Evolutionary conservation across 2,329 filamentous ascomycete genomes (phyloP), one percentile per base, ranked within the genome.

Genomic region (Scolecobasidium constrictum): DNA sequence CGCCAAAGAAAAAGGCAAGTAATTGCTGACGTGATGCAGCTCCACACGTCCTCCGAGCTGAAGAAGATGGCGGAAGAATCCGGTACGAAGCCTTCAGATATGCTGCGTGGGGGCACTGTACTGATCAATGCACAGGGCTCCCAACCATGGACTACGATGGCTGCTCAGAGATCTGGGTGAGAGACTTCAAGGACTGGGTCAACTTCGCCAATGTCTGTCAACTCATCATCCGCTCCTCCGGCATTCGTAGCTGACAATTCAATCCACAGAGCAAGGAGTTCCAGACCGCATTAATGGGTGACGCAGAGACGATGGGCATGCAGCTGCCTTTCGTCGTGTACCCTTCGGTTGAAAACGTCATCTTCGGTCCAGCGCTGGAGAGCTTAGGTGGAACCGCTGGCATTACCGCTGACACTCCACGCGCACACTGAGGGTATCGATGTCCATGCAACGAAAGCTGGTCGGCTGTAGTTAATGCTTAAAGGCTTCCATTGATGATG

Each of bases 311-410:
- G n/a, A 31, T 31, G 26, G 26, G 26, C 9, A 31, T 31, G 26
- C 9, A 31, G n/a, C 26, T 31, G 9, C 26, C 26, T n/a, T 31
- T 31, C 26, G 9, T 7, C 26, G 9, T 7, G 9, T 31, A 9
- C n/a, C 9, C 26, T n/a, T 31, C 26, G n/a, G 9, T 9, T 3
- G 45, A 54, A 22, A 52, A 54, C 43, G 40, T 53, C 33, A 53
- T 55, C 18, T 55, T 53, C 49, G 53, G 53, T 38, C 52, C 51
- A 47, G 53, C 50, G 19, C 50, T 54, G 46, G 52, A 49, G 21
- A 48, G 50, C 11, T 48, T 46, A 33, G 52, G 53, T 47, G 35
- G 33, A 17, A 54, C 45, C 40, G 51, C 53, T 49, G 52, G 52
- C 3, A 42, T 55, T n/a, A 31, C 26, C 9, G 26, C 26, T n/a